phyloP scores from a whole-genome alignment of 768 basidiomycete genomes.

The Dendrothele bispora region DNA sequence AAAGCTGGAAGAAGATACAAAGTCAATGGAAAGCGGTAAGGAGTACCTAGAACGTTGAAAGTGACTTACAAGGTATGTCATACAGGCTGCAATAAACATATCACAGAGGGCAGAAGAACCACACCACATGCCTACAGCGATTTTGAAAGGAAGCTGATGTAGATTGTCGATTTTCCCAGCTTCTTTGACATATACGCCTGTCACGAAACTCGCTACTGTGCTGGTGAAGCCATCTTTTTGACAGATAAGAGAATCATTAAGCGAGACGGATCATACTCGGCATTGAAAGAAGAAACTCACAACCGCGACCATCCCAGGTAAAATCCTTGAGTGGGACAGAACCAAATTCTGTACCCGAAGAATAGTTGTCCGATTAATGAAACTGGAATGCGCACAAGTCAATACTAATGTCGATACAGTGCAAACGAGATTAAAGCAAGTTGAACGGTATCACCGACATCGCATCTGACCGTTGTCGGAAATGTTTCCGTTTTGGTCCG shows the following conservation, averaged over 20 bases:
- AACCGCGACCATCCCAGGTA: not conserved
- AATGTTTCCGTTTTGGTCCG: not conserved
- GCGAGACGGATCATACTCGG: not conserved
- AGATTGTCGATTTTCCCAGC: too few relatives aligned
- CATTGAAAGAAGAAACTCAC: too few relatives aligned
- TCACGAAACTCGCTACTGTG: not conserved
- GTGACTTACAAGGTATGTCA: slow-evolving; percentile 1
- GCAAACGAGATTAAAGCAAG: too few relatives aligned
- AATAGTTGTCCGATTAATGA: not conserved
- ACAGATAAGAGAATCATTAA: not conserved
- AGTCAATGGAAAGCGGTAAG: too few relatives aligned
- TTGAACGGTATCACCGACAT: too few relatives aligned
- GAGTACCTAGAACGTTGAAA: not conserved
- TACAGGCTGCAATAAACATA: slow-evolving; percentile 1
- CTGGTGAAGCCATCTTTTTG: not conserved
- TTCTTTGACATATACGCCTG: too few relatives aligned
- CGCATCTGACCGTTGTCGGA: too few relatives aligned
- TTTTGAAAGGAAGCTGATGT: too few relatives aligned
- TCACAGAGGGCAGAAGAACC: not conserved
- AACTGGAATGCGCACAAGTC: too few relatives aligned
- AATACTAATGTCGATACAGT: too few relatives aligned
- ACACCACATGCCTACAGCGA: too few relatives aligned
- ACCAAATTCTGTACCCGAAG: not conserved
- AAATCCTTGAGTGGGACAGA: not conserved
- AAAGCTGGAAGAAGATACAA: too few relatives aligned